Evolutionary conservation across 2,329 filamentous ascomycete genomes (phyloP), one percentile per base, ranked within the genome.

Genomic region (Penicillium sp.): DNA sequence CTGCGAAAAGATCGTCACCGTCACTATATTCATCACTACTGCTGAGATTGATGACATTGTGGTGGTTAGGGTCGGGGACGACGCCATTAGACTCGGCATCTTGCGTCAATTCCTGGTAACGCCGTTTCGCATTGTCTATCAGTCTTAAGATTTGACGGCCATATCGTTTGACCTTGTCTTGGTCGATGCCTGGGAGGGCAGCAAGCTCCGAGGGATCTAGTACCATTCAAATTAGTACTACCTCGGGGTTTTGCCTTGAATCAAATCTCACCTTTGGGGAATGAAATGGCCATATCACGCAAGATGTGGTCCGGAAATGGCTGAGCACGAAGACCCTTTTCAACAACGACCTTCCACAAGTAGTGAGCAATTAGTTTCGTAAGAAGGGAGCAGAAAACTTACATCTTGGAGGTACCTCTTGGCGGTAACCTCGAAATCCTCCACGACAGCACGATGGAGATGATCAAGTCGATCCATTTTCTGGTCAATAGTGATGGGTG

Each of bases 61-160:
- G 74, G 50, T 79, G 78, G 43, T 79, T 78, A 10, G 72, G 76
- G 59, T 78, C 76, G 24, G 73, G 74, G 22, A 78, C 71, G 68
- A 75, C 65, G 39, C 81, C 81, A 60, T 85, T 83, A 2, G 78
- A 80, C 29, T 77, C 67, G 4, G 72, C 72, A 21, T 81, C 77
- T 68, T 76, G 62, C 64, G 73, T 76, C 61, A 81, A 68, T 55
- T 77, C 75, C 19, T 75, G 68, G 54, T 79, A 80, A 24, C 74
- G 71, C 24, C 71, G 67, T 49, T 73, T 71, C 24, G 77, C 73
- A 52, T 73, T 70, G 24, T 68, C 69, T 35, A 80, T 69, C 16
- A 81, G 68, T 39, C 69, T 74, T 31, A 81, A 65, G 43, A 82
- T 76, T 42, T 71, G 67, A 48, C 71, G 66, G 21, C 79, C 78